Percentiles rank a stretch among this genome's conserved stretches.
These are phyloP conservation scores for Phellopilus nigrolimitatus DNA, from an alignment of 1,284 basidiomycete species.

Conservation along the genomic window DNA sequence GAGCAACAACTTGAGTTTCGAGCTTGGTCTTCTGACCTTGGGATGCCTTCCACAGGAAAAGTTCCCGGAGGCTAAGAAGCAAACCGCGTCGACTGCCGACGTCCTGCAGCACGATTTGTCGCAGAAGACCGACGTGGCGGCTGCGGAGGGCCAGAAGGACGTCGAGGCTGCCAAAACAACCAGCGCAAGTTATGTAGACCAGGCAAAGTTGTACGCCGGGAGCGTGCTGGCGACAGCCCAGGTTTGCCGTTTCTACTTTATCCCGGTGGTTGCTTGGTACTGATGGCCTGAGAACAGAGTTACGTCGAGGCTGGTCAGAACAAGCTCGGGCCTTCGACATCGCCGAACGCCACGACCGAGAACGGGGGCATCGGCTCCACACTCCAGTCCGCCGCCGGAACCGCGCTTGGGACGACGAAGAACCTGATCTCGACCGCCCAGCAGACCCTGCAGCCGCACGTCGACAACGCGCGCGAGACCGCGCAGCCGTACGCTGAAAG, in stretches of 20 bases:
- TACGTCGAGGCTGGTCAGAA: conserved; percentile 21
- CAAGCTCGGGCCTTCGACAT: conserved; percentile 21
- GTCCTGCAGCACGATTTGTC: conserved; percentile 39
- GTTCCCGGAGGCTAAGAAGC: conserved; percentile 40
- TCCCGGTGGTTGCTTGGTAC: background rate
- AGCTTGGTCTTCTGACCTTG: too few species aligned
- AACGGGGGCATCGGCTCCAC: conserved; percentile 28
- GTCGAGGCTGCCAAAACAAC: conserved; percentile 41
- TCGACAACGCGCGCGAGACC: conserved; percentile 27
- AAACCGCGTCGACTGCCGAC: conserved; percentile 37
- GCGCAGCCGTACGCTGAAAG: conserved; percentile 27
- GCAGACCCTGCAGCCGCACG: conserved; percentile 32
- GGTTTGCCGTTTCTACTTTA: conserved; percentile 31
- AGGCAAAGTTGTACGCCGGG: conserved; percentile 45
- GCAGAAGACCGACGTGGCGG: conserved; percentile 46
- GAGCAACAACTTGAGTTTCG: background rate
- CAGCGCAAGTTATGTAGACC: conserved; percentile 45
- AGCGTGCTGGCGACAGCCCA: conserved; percentile 47
- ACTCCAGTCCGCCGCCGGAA: conserved; percentile 32
- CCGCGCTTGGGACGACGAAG: conserved; percentile 38
- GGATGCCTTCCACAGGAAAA: conserved; percentile 33
- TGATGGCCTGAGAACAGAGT: conserved; percentile 1
- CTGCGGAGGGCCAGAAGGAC: conserved; percentile 47
- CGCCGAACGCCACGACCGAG: conserved; percentile 18
- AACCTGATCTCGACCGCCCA: conserved; percentile 34